Evolutionary conservation across 1,139 yeast species (phyloP), one percentile per base, ranked within the genome.

Genomic region (Scheffersomyces illinoinensis): DNA sequence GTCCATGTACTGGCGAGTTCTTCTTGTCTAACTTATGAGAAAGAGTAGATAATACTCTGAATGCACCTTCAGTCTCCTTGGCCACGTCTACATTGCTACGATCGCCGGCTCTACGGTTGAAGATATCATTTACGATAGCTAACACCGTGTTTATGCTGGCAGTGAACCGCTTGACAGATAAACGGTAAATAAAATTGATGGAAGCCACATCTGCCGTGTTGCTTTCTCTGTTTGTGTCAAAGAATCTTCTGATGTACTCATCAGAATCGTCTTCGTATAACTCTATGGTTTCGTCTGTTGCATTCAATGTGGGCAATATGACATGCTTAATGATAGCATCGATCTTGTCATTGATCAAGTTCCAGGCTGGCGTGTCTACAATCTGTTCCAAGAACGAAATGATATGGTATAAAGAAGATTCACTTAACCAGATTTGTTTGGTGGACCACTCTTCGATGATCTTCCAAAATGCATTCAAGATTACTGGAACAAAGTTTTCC

Each of bases 141-240:
- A 88, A 73, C 17, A 88, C 64, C 24, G 76, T 71, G 54, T 75
- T 69, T 24, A 74, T 66, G 21, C 87, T 73, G 56, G 79, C 77
- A 50, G 80, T 79, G 64, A 85, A 83, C 67, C 85, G 81, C 57
- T 81, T 76, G 66, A 76, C 76, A 62, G 78, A 73, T 66, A 76
- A 80, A 68, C 78, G 75, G 69, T 84, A 85, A 54, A 93, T 75
- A 65, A 92, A 91, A 71, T 89, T 90, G 56, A 90, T 85, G 1
- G 97, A 89, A 0, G 97, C 97, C 52, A 86, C 86, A 68, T 91
- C 97, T 0, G 96, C 86, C 14, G 95, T 88, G 54, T 85, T 84
- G 49, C 85, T 82, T 63, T 91, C 96, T 64, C 90, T 87, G 67
- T 85, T 87, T 59, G 87, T 78, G 68, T 88, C 93, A 64, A 87